phyloP scores from a whole-genome alignment of 2,329 filamentous ascomycete species.

The Pyrenophora tritici-repentis region DNA sequence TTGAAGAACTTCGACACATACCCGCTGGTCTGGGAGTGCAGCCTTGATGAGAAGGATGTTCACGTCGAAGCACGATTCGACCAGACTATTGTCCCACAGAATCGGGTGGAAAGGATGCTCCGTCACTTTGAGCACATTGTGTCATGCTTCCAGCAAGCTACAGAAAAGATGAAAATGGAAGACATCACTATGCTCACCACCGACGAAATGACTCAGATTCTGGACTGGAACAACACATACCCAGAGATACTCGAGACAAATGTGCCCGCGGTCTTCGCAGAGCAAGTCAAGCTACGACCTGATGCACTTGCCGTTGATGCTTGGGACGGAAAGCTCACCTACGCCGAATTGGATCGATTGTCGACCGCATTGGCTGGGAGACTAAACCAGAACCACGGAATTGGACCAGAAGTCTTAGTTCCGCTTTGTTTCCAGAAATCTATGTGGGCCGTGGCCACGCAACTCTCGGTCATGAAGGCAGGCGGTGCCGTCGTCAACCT shows the following conservation, averaged over 20 bases:
- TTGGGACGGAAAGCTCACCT: neutral
- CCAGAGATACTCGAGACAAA: neutral
- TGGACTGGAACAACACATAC: neutral
- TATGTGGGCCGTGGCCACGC: neutral
- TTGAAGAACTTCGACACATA: neutral
- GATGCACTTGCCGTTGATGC: neutral
- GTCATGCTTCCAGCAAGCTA: neutral
- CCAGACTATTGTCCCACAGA: neutral
- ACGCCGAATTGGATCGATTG: neutral
- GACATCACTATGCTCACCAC: neutral
- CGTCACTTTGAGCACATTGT: constrained; percentile 1
- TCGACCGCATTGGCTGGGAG: neutral
- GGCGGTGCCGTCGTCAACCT: neutral
- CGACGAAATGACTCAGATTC: neutral
- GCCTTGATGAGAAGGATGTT: neutral
- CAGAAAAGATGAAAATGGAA: neutral
- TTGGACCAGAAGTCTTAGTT: neutral
- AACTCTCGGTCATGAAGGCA: neutral
- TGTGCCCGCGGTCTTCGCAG: neutral
- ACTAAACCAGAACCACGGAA: neutral
- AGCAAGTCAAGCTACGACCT: neutral
- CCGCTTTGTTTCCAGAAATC: neutral
- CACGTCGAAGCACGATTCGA: neutral
- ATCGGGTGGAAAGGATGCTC: neutral
- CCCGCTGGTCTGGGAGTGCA: constrained; percentile 3